Base-by-base conservation (phyloP, 2,329 filamentous ascomycete species). In the Verticillium isaacii region DNA sequence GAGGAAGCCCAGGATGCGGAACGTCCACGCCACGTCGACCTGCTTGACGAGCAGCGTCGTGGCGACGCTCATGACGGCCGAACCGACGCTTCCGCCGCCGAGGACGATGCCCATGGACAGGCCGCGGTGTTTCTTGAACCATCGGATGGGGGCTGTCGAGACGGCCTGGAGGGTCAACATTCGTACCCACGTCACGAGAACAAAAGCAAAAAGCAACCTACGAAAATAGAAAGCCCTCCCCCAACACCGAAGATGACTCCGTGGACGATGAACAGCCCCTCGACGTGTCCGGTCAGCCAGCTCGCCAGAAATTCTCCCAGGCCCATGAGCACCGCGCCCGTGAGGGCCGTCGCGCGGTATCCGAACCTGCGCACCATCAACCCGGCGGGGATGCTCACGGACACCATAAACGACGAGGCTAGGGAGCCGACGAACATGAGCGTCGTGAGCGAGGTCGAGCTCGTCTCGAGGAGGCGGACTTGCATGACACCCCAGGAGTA, bases 401-500 rank as follows among this genome's bases (percentile, higher is more conserved):
- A 70, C 6, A 66, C 63, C 69, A 71, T 70, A 50, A 70, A 70
- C 2, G 68, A 71, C 6, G 68, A 68, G 0, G 69, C 70, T 8
- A 71, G 63, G 0, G 69, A 70, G 11, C 69, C 70, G 56, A 71
- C 67, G 55, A 71, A 70, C 3, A 68, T 71, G 52, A 71, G 61
- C 2, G 68, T 67, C 2, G 68, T 68, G 14, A 71, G 57, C 3
- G 68, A 65, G 19, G 67, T 65, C 32, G 57, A 60, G 1, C 63
- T 66, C 12, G 67, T 64, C n/a, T 61, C 62, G 6, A 69, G 66
- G 9, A 71, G 62, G 25, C 65, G 59, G 15, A 67, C 66, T 32
- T 72, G 70, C 61, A 70, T 52, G 25, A 72, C 68, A 17, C 68
- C 69, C 69, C 68, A 70, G 0, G 67, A 70, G 61, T 72, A 70